Conservation (phyloP, 2,329 filamentous ascomycete genomes). For the Ceratocystis variospora region DNA sequence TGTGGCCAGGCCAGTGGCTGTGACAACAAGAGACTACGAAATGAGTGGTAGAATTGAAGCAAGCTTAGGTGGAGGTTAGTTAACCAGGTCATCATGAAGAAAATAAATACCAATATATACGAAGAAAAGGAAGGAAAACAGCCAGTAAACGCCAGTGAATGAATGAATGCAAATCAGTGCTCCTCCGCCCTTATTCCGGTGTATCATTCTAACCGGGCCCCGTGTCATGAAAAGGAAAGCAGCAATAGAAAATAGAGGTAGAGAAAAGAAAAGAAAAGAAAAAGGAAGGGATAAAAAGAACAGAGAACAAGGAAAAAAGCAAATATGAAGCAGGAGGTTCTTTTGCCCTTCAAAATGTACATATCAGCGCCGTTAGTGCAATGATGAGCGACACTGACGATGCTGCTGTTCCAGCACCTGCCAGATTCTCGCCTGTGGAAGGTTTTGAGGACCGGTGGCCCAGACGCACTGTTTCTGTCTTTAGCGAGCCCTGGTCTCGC, state of each 20-base stretch:
- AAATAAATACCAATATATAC: neutral
- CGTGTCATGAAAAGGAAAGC: neutral
- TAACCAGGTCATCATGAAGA: too few relatives aligned
- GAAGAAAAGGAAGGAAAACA: neutral
- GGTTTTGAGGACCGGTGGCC: neutral
- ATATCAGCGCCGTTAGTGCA: slow-evolving; percentile 18
- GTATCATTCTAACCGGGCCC: neutral
- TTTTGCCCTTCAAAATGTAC: slow-evolving; percentile 12
- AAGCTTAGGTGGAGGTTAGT: too few relatives aligned
- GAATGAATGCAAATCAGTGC: neutral
- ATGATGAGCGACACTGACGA: slow-evolving; percentile 18
- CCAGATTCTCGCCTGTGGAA: slow-evolving; percentile 9
- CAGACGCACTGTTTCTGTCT: neutral
- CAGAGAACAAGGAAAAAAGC: neutral
- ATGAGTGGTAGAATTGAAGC: too few relatives aligned
- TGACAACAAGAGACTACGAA: too few relatives aligned
- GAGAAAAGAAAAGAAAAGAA: neutral
- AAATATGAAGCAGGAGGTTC: neutral
- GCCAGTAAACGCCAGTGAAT: neutral
- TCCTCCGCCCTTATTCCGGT: neutral
- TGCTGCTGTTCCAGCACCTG: slow-evolving; percentile 12
- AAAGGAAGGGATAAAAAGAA: slow-evolving; percentile 4
- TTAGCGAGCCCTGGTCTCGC: too few relatives aligned
- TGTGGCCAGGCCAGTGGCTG: too few relatives aligned
- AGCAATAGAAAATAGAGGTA: neutral